phyloP scores from a whole-genome alignment of 345 rosid species.

The Eucalyptus paniculata region DNA sequence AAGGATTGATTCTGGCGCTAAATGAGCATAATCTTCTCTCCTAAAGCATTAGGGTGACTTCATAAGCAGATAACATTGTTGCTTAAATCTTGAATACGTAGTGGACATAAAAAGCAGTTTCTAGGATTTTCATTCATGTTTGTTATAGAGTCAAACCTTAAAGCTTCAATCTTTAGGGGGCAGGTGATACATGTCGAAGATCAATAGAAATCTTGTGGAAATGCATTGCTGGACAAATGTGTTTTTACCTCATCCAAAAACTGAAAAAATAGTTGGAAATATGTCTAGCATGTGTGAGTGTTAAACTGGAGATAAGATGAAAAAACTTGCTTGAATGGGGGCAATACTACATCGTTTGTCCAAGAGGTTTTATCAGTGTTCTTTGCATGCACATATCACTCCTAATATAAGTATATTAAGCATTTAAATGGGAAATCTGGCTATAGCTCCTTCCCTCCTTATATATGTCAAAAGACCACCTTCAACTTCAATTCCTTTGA shows the following conservation, averaged over 20 bases:
- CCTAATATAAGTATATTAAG: not conserved
- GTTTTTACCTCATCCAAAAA: not conserved
- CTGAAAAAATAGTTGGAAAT: not conserved
- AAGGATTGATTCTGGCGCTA: not conserved
- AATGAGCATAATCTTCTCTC: not conserved
- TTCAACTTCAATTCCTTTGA: not conserved
- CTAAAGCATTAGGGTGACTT: not conserved
- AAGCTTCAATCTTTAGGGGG: not conserved
- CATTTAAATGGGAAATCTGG: not conserved
- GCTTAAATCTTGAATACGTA: not conserved
- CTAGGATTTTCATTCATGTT: not conserved
- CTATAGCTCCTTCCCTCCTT: not conserved
- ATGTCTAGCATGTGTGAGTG: not conserved
- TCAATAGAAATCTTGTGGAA: not conserved
- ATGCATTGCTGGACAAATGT: not conserved
- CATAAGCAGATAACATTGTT: not conserved
- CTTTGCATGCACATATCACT: rapidly evolving
- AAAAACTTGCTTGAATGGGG: not conserved
- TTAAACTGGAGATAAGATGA: not conserved
- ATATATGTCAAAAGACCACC: not conserved
- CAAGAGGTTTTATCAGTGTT: rapidly evolving
- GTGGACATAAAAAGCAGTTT: not conserved
- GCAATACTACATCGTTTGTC: not conserved
- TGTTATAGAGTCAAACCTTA: not conserved
- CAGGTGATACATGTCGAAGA: not conserved